Evolutionary conservation across 495 filamentous ascomycete species (phyloP), one percentile per base, ranked within the genome.

Genomic region (Daldinia caldariorum): DNA sequence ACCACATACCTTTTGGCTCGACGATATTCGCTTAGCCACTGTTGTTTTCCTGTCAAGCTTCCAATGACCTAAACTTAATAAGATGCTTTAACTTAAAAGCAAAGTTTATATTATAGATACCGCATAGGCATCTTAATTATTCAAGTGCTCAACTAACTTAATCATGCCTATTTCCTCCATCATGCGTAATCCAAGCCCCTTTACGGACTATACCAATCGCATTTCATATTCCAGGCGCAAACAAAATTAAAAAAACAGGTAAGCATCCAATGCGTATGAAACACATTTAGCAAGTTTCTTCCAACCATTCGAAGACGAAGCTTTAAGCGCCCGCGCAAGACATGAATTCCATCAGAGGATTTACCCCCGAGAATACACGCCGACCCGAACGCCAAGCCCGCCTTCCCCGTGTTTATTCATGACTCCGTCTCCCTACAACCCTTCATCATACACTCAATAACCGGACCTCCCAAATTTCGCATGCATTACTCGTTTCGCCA

Each of bases 101-200:
- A 60, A 38, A 29, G 26, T 26, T 26, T 3, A 1, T 63, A 67
- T 67, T 67, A 67, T 43, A 39, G 32, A 71, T 67, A 63, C 69
- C 63, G 47, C 63, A 60, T 34, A 56, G 59, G 63, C 41, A 67
- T 45, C 39, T 41, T 8, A 41, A 64, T 67, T 72, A 67, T 60
- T 56, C 61, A 67, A 61, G 56, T 61, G 57, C 63, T 71, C 4
- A 39, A 64, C 34, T 56, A 72, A 41, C 60, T 64, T 13, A 57
- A 37, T 58, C 51, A 58, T 16, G 61, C 10, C 50, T 53, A 32
- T 26, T 49, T 60, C 29, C 63, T 50, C 45, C 39, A 4, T 26
- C 45, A n/a, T 31, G 58, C 45, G 26, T 67, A 64, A 60, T 58
- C 20, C n/a, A 41, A 16, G 13, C 50, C 43, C 43, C 16, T 47